A percentile compares a stretch with the other conserved stretches of the same genome.
These are phyloP conservation scores for Lipomyces orientalis DNA, from an alignment of 805 yeast genomes.

Conservation along the genomic window DNA sequence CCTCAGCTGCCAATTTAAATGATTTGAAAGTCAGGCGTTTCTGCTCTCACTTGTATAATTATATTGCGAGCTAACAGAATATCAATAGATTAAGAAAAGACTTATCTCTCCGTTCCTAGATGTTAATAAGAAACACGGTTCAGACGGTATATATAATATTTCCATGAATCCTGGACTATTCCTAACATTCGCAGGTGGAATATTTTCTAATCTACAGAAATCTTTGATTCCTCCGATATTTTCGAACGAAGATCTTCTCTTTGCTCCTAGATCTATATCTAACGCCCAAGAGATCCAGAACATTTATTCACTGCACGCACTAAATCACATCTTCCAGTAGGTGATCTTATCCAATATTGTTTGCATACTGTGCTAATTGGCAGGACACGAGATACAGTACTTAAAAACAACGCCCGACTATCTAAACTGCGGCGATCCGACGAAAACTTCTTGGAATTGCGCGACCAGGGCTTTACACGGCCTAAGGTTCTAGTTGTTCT, in stretches of 20 bases:
- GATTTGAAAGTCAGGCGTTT: constrained; percentile 12
- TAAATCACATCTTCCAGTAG: constrained; percentile 67
- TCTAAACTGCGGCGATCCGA: constrained; percentile 45
- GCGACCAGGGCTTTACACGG: constrained; percentile 96
- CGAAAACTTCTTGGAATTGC: constrained; percentile 55
- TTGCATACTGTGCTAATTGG: constrained; percentile 39
- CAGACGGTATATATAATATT: constrained; percentile 40
- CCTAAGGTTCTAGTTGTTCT: constrained; percentile 83
- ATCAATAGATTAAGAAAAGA: constrained; percentile 27
- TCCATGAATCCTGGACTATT: constrained; percentile 42
- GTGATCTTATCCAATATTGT: neutral
- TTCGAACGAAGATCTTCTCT: constrained; percentile 72
- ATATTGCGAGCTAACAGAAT: neutral
- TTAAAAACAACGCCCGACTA: constrained; percentile 73
- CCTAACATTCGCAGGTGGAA: constrained; percentile 45
- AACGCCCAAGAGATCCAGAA: constrained; percentile 62
- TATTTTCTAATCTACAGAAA: constrained; percentile 55
- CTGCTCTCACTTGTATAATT: neutral
- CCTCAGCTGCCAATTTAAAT: constrained; percentile 4
- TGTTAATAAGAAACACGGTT: constrained; percentile 33
- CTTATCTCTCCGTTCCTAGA: constrained; percentile 37
- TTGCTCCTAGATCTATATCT: constrained; percentile 59
- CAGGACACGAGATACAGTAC: constrained; percentile 84
- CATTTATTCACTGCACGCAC: constrained; percentile 68
- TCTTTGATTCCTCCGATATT: constrained; percentile 67